Evolutionary conservation across 768 basidiomycete genomes (phyloP).

Genomic region (Daedaleopsis nitida): DNA sequence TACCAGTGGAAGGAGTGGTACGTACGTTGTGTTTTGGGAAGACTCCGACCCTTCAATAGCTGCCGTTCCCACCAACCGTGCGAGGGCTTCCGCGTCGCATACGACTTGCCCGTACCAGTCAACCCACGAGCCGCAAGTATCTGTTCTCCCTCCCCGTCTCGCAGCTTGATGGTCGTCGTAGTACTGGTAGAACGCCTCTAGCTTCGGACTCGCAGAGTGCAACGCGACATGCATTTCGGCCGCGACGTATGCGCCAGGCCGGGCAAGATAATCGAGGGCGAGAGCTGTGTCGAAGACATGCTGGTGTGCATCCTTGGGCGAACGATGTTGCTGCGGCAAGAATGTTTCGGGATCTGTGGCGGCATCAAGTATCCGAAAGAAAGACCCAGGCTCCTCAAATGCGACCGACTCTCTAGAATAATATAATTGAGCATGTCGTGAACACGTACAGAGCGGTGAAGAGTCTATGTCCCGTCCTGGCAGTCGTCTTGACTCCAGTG

Average conservation of each 20-base stretch:
- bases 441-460: neutral
- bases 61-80: slow-evolving; percentile 52
- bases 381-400: slow-evolving; percentile 67
- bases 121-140: slow-evolving; percentile 71
- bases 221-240: slow-evolving; percentile 76
- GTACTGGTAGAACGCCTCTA: slow-evolving; percentile 82
- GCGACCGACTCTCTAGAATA: slow-evolving; percentile 76
- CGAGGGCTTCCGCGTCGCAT: slow-evolving; percentile 65
- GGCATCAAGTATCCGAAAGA: slow-evolving; percentile 75
- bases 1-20: neutral
- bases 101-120: slow-evolving; percentile 80
- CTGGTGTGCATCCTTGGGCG: slow-evolving; percentile 56
- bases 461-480: too few species aligned
- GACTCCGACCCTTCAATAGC: slow-evolving; percentile 43
- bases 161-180: slow-evolving; percentile 44
- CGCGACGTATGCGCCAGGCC: slow-evolving; percentile 51
- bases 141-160: slow-evolving; percentile 28
- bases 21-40: slow-evolving; percentile 17
- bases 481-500: neutral
- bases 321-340: slow-evolving; percentile 34
- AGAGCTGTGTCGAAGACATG: slow-evolving; percentile 54
- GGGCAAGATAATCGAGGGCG: slow-evolving; percentile 48
- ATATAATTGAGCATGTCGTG: neutral
- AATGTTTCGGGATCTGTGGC: slow-evolving; percentile 54
- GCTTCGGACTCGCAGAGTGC: slow-evolving; percentile 76